Conservation (phyloP, 306 rosid genomes). For the Cucumis cinereus region DNA sequence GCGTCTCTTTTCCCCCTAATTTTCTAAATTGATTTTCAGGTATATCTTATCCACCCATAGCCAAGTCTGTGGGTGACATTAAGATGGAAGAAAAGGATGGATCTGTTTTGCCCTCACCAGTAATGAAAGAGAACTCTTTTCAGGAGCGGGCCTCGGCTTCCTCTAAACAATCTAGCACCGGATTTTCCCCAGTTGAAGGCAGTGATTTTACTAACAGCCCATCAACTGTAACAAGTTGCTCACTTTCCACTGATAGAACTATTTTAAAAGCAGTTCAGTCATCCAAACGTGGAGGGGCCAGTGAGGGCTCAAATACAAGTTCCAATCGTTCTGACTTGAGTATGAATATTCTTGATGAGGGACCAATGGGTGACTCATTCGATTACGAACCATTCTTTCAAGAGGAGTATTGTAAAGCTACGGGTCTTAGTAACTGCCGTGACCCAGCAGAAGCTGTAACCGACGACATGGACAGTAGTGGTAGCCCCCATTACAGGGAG, state of each 20-base stretch:
- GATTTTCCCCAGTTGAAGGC: conserved; percentile 22
- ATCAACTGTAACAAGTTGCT: conserved; percentile 25
- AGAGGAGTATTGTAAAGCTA: conserved; percentile 70
- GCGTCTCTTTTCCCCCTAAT: neutral
- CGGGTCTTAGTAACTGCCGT: conserved; percentile 27
- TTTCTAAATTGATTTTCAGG: conserved; percentile 20
- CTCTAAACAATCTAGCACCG: conserved; percentile 18
- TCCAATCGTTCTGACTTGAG: conserved; percentile 47
- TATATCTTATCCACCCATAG: conserved; percentile 20
- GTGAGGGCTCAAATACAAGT: conserved; percentile 41
- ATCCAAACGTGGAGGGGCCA: conserved; percentile 26
- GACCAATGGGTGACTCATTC: conserved; percentile 40
- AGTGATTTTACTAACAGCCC: conserved; percentile 15
- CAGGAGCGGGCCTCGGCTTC: conserved; percentile 21
- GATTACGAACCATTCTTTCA: conserved; percentile 58
- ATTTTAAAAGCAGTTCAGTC: conserved; percentile 32
- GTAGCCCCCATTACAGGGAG: conserved; percentile 57
- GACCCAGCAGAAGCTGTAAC: conserved; percentile 43
- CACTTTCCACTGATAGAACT: conserved; percentile 30
- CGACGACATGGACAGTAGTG: conserved; percentile 57
- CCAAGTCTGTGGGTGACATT: conserved; percentile 24
- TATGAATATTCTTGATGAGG: conserved; percentile 50
- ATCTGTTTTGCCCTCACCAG: conserved; percentile 25
- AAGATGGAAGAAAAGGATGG: conserved; percentile 26
- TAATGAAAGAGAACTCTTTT: conserved; percentile 19